Percentiles rank a stretch among this genome's conserved stretches.
phyloP scores from a whole-genome alignment of 176 grass and related monocot species.

The Carex cristatella region DNA sequence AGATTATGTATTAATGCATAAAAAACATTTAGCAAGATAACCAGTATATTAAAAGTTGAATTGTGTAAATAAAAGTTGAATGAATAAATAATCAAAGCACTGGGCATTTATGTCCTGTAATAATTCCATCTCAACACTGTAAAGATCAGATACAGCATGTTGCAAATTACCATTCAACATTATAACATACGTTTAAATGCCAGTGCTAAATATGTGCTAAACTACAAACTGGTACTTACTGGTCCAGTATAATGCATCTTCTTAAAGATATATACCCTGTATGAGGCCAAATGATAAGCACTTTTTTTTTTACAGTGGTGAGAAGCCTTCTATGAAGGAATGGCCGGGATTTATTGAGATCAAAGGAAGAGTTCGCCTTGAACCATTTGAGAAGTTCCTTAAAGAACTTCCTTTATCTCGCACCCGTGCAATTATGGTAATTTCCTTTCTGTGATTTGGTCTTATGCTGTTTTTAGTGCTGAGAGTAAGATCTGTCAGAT shows the following conservation, averaged over 20 bases:
- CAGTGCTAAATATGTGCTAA: neutral
- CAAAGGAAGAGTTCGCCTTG: constrained; percentile 63
- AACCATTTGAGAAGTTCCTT: constrained; percentile 62
- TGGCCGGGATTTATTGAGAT: constrained; percentile 67
- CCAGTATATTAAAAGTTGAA: neutral
- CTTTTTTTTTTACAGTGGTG: constrained; percentile 42
- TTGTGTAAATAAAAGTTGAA: neutral
- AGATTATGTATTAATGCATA: neutral
- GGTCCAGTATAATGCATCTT: neutral
- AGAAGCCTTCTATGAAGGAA: constrained; percentile 65
- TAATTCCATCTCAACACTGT: neutral
- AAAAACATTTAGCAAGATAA: neutral
- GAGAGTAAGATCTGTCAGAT: neutral
- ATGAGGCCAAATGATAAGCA: neutral
- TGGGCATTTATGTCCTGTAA: neutral
- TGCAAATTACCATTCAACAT: neutral
- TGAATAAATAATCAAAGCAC: neutral
- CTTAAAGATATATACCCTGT: neutral
- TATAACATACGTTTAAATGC: neutral
- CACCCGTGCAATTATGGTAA: constrained; percentile 64
- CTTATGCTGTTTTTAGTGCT: neutral
- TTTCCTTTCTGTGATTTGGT: neutral
- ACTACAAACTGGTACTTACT: neutral
- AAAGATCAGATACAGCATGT: neutral
- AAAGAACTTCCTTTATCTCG: constrained; percentile 62